phyloP scores from a whole-genome alignment of 768 basidiomycete species.

The Hirschioporus abietinus region DNA sequence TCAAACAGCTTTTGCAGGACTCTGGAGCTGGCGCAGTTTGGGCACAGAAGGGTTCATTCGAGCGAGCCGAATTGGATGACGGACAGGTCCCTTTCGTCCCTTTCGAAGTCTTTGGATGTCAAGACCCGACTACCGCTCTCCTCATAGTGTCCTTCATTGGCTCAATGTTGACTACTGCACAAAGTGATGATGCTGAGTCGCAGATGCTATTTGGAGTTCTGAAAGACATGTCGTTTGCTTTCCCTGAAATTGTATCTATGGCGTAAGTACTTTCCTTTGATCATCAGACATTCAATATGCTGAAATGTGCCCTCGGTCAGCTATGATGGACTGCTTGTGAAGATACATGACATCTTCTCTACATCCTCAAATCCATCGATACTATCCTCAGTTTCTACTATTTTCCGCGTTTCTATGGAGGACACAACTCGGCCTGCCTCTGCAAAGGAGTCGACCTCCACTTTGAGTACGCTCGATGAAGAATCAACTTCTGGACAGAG shows the following conservation, averaged over 20 bases:
- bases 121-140: constrained; percentile 59
- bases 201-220: constrained; percentile 76
- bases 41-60: constrained; percentile 17
- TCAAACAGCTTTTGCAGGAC: constrained; percentile 57
- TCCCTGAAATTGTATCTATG: constrained; percentile 68
- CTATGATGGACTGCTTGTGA: constrained; percentile 72
- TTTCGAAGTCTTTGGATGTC: constrained; percentile 53
- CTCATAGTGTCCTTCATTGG: constrained; percentile 70
- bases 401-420: constrained; percentile 65
- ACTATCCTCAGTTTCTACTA: constrained; percentile 64
- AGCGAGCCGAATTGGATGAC: constrained; percentile 34
- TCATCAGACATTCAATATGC: constrained; percentile 4
- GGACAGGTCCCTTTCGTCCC: constrained; percentile 47
- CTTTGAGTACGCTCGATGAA: constrained; percentile 61
- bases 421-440: constrained; percentile 40
- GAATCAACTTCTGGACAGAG: constrained; percentile 38
- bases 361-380: constrained; percentile 68
- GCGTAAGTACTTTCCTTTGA: constrained; percentile 47
- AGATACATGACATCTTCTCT: constrained; percentile 65
- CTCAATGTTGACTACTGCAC: constrained; percentile 68
- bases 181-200: constrained; percentile 77
- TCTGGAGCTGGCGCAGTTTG: constrained; percentile 49
- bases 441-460: constrained; percentile 54
- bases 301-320: constrained; percentile 31
- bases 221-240: constrained; percentile 58